phyloP scores from a whole-genome alignment of 169 alveolate genomes.

The Neospora caninum region DNA sequence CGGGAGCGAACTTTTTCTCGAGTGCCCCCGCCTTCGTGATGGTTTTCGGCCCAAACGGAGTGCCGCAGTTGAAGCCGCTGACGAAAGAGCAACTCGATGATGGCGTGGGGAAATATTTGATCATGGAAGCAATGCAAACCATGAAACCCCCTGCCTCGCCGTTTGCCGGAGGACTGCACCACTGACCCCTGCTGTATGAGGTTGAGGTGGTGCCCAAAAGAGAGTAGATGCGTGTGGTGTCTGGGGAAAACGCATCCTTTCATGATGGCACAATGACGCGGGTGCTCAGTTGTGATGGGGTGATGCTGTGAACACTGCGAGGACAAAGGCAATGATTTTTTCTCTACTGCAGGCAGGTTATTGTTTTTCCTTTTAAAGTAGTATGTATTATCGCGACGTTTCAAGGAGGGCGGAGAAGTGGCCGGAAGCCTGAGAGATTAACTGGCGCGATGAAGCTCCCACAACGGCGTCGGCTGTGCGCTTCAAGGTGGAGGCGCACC shows the following conservation, averaged over 20 bases:
- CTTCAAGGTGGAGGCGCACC: no score
- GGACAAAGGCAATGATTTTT: no score
- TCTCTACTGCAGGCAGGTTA: no score
- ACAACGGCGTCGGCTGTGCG: no score
- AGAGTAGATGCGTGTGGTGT: background rate
- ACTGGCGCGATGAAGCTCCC: no score
- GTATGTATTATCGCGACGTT: no score
- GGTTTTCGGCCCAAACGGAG: constrained; percentile 38
- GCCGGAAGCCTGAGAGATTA: no score
- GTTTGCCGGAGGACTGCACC: background rate
- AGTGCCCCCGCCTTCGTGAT: constrained; percentile 39
- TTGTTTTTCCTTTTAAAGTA: no score
- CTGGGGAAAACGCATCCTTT: background rate
- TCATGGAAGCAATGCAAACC: constrained; percentile 3
- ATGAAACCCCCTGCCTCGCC: background rate
- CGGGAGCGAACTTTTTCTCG: constrained; percentile 8
- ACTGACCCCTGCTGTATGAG: background rate
- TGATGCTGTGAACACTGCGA: no score
- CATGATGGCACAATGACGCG: no score
- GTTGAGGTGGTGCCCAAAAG: background rate
- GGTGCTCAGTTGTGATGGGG: no score
- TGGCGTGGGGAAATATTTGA: constrained; percentile 21
- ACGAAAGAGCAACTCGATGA: constrained; percentile 24
- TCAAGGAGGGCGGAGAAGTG: no score
- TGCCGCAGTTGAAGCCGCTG: constrained; percentile 34